A percentile compares a stretch with the other conserved stretches of the same genome.
Evolutionary conservation across 2,329 filamentous ascomycete species (phyloP).

Genomic region (Ceratocystis eucalypticola): DNA sequence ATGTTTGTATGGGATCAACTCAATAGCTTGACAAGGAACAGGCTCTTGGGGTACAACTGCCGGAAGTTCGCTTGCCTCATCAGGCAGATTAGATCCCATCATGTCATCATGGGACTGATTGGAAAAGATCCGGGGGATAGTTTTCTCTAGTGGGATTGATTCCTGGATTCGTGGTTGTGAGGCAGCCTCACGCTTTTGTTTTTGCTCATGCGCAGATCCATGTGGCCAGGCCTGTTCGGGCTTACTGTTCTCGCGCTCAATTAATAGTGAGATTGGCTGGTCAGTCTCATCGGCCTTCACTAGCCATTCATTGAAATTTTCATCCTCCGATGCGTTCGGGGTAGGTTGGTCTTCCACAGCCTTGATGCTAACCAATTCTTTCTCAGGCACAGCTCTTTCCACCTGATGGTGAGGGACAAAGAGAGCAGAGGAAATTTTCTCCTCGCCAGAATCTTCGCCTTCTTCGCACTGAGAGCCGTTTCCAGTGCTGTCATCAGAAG

Average conservation of each 20-base stretch:
- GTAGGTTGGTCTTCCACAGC: conserved; percentile 13
- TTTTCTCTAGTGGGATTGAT: not conserved
- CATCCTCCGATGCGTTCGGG: conserved; percentile 20
- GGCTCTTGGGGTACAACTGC: conserved; percentile 21
- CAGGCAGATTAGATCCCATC: not conserved
- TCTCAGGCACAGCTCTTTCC: conserved; percentile 9
- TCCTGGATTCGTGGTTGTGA: not conserved
- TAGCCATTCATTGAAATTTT: conserved; percentile 39
- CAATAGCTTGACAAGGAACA: conserved; percentile 69
- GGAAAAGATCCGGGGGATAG: not conserved
- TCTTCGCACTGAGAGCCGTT: conserved; percentile 26
- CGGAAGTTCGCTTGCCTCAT: conserved; percentile 1
- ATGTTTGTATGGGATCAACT: conserved; percentile 91
- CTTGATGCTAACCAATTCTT: not conserved
- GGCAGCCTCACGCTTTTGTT: not conserved
- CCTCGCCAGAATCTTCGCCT: conserved; percentile 55
- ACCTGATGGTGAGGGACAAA: conserved; percentile 58
- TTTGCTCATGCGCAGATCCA: not conserved
- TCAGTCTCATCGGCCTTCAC: conserved; percentile 41
- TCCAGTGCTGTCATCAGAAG: conserved; percentile 30
- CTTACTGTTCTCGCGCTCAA: not conserved
- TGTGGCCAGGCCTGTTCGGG: not conserved
- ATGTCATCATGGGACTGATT: not conserved
- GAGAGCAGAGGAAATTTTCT: conserved; percentile 75
- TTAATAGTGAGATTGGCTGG: conserved; percentile 23